Evolutionary conservation across 169 alveolate species (phyloP).

Genomic region (Babesia bigemina): DNA sequence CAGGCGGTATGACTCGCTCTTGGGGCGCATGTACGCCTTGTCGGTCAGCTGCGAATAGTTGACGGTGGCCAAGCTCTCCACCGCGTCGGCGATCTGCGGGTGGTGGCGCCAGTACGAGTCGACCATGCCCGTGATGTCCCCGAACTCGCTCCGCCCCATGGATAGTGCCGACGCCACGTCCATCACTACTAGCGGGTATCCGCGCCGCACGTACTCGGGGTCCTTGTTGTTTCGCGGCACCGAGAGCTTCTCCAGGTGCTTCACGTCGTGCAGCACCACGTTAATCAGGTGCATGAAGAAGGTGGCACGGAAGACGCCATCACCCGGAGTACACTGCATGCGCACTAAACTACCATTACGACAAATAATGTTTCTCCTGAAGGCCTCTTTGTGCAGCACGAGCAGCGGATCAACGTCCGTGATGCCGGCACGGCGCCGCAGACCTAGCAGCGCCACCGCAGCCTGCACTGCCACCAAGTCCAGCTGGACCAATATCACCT

Average conservation of each 20-base stretch:
- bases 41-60: conserved; percentile 55
- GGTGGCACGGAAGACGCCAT: conserved; percentile 7
- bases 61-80: conserved; percentile 46
- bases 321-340: conserved; percentile 30
- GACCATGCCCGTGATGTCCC: conserved; percentile 21
- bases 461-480: conserved; percentile 55
- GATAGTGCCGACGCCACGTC: conserved; percentile 45
- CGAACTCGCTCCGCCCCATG: conserved; percentile 42
- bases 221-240: conserved; percentile 26
- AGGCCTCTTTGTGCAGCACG: conserved; percentile 20
- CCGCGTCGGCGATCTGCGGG: conserved; percentile 28
- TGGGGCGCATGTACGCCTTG: conserved; percentile 57
- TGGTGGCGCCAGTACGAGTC: conserved; percentile 50
- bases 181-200: conserved; percentile 45
- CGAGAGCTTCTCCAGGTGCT: conserved; percentile 53
- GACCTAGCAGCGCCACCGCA: conserved; percentile 27
- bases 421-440: conserved; percentile 37
- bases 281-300: conserved; percentile 40
- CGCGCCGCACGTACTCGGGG: conserved; percentile 33
- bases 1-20: conserved; percentile 37
- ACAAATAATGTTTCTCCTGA: background rate
- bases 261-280: conserved; percentile 37
- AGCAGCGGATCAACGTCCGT: conserved; percentile 21
- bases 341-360: background rate
- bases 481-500: conserved; percentile 21